Base-by-base conservation (phyloP, 129 eudicot genomes). In the Helianthus tuberosus region DNA sequence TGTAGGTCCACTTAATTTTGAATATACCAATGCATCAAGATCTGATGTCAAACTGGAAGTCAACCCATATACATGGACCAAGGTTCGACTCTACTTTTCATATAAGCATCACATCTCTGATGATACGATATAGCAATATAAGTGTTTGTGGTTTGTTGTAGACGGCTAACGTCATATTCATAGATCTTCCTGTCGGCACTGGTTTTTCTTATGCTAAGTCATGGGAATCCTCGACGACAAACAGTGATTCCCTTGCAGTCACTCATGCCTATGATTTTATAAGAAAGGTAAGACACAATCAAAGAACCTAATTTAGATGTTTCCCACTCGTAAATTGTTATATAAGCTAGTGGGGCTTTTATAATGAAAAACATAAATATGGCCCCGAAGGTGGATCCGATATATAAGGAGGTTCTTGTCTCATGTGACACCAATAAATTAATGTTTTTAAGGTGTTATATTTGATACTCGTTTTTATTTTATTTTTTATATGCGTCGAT, bases 31-130 rank as follows among this genome's bases (percentile, higher is more conserved):
- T 29, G 54, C 67, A 6, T 66, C 68, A 15, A 74, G 75, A 74
- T 68, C 48, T 67, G 75, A 80, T 46, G 79, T 74, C 69, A 68
- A 66, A 16, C 39, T 80, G 79, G 79, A 57, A 61, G 49, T 50
- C 27, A 80, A 80, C 75, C 84, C 84, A 2, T 80, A 66, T 74
- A 25, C 84, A 47, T 80, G 84, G 84, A 80, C 84, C 52, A 80
- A 80, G 75, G 84, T 80, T 48, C 27, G 16, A 29, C 43, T 38
- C 6, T 38, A 38, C 6, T 38, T 38, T 38, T 25, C 29, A 25
- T 25, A 25, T 25, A 25, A 25, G 29, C 29, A 25, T 25, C 29
- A 25, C 29, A 25, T 25, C 29, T 25, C 2, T 25, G 29, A 25
- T 25, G 1, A 25, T 25, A 25, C 2, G 29, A 25, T 25, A 25